phyloP scores from a whole-genome alignment of 2,329 filamentous ascomycete species.

The Fusarium duplospermum region DNA sequence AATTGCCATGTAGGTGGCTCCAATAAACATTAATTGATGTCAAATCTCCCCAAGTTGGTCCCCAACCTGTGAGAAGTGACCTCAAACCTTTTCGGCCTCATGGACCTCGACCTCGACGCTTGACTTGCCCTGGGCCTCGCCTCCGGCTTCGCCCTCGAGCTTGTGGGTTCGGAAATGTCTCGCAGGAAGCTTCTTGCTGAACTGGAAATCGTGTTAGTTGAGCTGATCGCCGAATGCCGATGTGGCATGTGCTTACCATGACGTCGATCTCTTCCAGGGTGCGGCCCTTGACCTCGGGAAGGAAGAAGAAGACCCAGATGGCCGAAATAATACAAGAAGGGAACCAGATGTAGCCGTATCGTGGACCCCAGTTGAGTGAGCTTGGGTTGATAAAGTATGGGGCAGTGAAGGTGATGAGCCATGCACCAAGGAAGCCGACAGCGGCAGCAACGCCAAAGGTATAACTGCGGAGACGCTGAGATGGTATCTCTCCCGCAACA shows the following conservation, averaged over 20 bases:
- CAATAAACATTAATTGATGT: slow-evolving; percentile 2
- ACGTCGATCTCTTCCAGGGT: slow-evolving; percentile 38
- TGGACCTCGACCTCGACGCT: slow-evolving; percentile 22
- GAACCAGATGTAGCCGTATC: slow-evolving; percentile 42
- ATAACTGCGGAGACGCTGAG: slow-evolving; percentile 39
- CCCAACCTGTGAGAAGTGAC: background rate
- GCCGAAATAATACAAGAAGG: slow-evolving; percentile 35
- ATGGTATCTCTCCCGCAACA: slow-evolving; percentile 37
- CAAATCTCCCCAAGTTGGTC: background rate
- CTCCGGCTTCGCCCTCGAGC: background rate
- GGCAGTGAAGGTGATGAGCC: slow-evolving; percentile 40
- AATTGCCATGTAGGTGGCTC: background rate
- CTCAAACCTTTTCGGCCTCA: slow-evolving; percentile 27
- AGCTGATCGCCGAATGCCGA: rapidly evolving
- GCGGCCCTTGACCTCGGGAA: slow-evolving; percentile 36
- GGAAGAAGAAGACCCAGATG: slow-evolving; percentile 37
- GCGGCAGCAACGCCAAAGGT: slow-evolving; percentile 38
- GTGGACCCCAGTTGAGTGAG: slow-evolving; percentile 37
- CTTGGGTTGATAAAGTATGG: slow-evolving; percentile 41
- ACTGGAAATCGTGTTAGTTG: slow-evolving; percentile 10
- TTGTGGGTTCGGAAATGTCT: slow-evolving; percentile 30
- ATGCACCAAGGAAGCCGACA: slow-evolving; percentile 32
- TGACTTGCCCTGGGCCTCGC: slow-evolving; percentile 6
- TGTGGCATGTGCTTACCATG: slow-evolving; percentile 20
- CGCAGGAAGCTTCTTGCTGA: slow-evolving; percentile 27